phyloP scores from a whole-genome alignment of 2,329 filamentous ascomycete genomes.

The Sphaceloma murrayae region DNA sequence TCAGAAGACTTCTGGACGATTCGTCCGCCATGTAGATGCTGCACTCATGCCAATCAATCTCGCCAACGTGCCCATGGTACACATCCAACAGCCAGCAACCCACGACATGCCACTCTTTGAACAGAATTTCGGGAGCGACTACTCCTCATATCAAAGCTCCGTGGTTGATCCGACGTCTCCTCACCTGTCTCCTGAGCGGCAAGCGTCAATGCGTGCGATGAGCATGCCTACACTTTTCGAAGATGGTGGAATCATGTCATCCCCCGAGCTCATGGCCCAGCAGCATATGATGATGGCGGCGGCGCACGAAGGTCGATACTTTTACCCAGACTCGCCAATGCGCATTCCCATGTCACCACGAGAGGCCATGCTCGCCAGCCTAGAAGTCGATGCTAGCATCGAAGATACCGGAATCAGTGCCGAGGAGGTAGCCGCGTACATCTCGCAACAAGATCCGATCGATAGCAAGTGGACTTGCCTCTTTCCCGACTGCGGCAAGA shows the following conservation, averaged over 20 bases:
- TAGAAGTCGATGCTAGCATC: conserved; percentile 52
- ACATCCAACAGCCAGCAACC: conserved; percentile 33
- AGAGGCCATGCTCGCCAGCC: conserved; percentile 37
- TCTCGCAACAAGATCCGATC: conserved; percentile 37
- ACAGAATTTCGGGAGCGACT: conserved; percentile 30
- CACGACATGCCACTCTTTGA: conserved; percentile 21
- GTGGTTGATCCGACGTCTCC: conserved; percentile 39
- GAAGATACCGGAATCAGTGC: conserved; percentile 75
- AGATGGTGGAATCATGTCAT: conserved; percentile 30
- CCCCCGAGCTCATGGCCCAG: conserved; percentile 20
- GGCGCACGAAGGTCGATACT: conserved; percentile 17
- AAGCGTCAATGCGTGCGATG: conserved; percentile 28
- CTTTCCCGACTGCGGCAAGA: conserved; percentile 66
- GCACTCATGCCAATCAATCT: conserved; percentile 25
- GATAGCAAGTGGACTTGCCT: conserved; percentile 41
- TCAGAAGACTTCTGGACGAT: conserved; percentile 13
- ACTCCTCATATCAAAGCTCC: conserved; percentile 40
- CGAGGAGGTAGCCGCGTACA: conserved; percentile 55
- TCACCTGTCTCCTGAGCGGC: conserved; percentile 27
- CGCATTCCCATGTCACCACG: conserved; percentile 26
- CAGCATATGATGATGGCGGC: conserved; percentile 18
- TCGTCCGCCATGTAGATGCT: conserved; percentile 9
- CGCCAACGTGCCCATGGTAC: conserved; percentile 42
- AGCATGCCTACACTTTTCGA: conserved; percentile 31
- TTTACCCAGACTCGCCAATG: conserved; percentile 19